Conservation (phyloP, 2,329 filamentous ascomycete genomes). For the Calonectria crousiana region DNA sequence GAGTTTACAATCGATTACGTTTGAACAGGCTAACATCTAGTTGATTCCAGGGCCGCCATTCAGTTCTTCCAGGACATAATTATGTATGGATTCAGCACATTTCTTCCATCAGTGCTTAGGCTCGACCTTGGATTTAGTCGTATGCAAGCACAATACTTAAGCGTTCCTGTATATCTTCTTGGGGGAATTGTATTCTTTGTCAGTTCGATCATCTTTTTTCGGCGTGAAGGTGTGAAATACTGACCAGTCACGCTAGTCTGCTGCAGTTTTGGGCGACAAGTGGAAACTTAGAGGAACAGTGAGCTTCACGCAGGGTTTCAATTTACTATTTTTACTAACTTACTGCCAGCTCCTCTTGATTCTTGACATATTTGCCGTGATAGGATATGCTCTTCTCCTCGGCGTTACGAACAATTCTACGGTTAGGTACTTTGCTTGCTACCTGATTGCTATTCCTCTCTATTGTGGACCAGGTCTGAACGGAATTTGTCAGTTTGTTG, state of each 20-base stretch:
- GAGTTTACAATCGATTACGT: constrained; percentile 5
- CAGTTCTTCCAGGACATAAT: constrained; percentile 66
- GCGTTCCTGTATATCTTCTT: constrained; percentile 68
- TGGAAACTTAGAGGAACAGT: constrained; percentile 1
- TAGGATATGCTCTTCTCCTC: constrained; percentile 42
- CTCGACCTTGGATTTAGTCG: constrained; percentile 61
- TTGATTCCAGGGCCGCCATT: constrained; percentile 48
- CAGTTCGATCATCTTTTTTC: not conserved
- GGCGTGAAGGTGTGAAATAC: not conserved
- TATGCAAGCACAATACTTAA: constrained; percentile 65
- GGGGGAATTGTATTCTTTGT: constrained; percentile 57
- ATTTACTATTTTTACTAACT: not conserved
- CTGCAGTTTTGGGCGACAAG: not conserved
- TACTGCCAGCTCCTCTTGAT: not conserved
- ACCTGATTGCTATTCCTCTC: constrained; percentile 59
- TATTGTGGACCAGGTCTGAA: constrained; percentile 63
- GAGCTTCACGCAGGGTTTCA: not conserved
- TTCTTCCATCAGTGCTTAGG: constrained; percentile 67
- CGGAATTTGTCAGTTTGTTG: constrained; percentile 47
- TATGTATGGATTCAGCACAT: constrained; percentile 69
- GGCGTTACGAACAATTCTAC: constrained; percentile 58
- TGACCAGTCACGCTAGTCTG: not conserved
- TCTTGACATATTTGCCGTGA: not conserved
- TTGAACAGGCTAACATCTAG: not conserved
- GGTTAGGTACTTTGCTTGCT: constrained; percentile 63